phyloP scores from a whole-genome alignment of 371 early-diverging fungal species.

The Apophysomyces ossiformis region DNA sequence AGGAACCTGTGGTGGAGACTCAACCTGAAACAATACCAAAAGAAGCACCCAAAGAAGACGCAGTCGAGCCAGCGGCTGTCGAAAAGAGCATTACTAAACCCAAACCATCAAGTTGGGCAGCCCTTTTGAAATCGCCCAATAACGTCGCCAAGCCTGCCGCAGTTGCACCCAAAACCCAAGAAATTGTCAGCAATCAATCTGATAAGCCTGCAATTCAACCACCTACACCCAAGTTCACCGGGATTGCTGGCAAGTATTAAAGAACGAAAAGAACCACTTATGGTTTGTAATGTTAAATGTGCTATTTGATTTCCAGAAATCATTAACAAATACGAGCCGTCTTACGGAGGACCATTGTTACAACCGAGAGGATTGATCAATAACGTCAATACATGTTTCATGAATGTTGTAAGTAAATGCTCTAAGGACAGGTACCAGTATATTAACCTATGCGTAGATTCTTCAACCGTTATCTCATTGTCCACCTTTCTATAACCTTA shows the following conservation, averaged over 20 bases:
- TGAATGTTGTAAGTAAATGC: constrained; percentile 78
- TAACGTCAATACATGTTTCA: constrained; percentile 96
- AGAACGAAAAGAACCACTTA: not conserved
- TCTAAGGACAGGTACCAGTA: not conserved
- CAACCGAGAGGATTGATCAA: constrained; percentile 94
- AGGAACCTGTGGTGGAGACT: constrained; percentile 14
- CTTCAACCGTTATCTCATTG: constrained; percentile 89
- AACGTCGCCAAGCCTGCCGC: constrained; percentile 17
- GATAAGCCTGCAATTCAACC: constrained; percentile 28
- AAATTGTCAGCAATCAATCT: constrained; percentile 19
- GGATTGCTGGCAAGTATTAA: constrained; percentile 42
- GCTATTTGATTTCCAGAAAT: constrained; percentile 39
- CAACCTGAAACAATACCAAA: constrained; percentile 1
- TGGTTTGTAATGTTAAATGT: not conserved
- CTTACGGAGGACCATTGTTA: constrained; percentile 57
- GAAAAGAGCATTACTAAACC: constrained; percentile 44
- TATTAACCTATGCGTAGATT: constrained; percentile 47
- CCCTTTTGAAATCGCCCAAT: constrained; percentile 49
- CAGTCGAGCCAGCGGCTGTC: constrained; percentile 13
- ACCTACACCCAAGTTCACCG: constrained; percentile 48
- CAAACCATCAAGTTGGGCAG: constrained; percentile 66
- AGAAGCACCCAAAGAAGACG: constrained; percentile 9
- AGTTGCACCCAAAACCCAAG: constrained; percentile 9
- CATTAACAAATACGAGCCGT: constrained; percentile 58
- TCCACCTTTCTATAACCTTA: constrained; percentile 86